Evolutionary conservation across 2,329 filamentous ascomycete genomes (phyloP).

Genomic region (Chaetomiaceae sp.): DNA sequence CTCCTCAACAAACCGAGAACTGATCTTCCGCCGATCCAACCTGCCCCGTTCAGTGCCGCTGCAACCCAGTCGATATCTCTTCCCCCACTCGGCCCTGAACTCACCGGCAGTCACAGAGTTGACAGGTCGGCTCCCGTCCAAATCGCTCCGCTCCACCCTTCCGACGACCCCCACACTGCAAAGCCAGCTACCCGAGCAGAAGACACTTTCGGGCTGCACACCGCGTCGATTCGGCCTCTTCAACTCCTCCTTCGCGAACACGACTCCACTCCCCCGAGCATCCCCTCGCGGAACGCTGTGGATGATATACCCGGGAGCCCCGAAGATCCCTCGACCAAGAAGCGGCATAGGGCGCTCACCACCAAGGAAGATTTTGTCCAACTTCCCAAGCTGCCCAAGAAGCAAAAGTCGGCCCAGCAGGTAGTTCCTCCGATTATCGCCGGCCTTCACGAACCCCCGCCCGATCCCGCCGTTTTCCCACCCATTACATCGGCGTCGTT

Average conservation of each 20-base stretch:
- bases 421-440: constrained; percentile 61
- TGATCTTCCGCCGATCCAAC: constrained; percentile 53
- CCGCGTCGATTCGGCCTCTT: constrained; percentile 33
- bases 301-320: constrained; percentile 40
- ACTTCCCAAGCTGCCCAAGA: constrained; percentile 60
- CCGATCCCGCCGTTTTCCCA: constrained; percentile 57
- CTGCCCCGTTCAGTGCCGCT: constrained; percentile 40
- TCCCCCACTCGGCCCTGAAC: constrained; percentile 50
- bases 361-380: constrained; percentile 60
- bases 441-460: constrained; percentile 58
- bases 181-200: constrained; percentile 19
- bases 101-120: constrained; percentile 34
- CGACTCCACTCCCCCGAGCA: constrained; percentile 37
- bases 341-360: constrained; percentile 45
- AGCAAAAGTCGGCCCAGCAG: constrained; percentile 56
- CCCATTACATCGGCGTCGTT: constrained; percentile 57
- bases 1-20: constrained; percentile 55
- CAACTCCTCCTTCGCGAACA: constrained; percentile 38
- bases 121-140: constrained; percentile 35
- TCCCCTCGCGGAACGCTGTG: constrained; percentile 44
- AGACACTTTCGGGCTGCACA: constrained; percentile 17
- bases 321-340: constrained; percentile 50
- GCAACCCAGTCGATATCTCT: constrained; percentile 35
- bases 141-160: constrained; percentile 25
- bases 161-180: constrained; percentile 16